These are phyloP conservation scores for Fusarium nygamai DNA, from an alignment of 2,329 filamentous ascomycete species.

Conservation along the genomic window DNA sequence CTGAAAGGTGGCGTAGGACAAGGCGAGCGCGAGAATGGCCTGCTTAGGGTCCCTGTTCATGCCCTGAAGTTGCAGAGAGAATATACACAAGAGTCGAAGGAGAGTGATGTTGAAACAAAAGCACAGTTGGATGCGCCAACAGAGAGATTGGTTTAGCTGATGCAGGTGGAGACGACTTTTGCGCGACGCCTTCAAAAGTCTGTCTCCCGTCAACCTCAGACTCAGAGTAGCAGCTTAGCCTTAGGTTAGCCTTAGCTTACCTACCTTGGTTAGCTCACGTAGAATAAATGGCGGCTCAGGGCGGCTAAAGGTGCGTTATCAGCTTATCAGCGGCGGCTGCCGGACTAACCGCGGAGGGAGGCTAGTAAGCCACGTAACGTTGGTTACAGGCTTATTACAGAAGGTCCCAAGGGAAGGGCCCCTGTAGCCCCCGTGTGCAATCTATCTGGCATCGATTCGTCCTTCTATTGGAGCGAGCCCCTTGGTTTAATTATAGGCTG, in stretches of 20 bases:
- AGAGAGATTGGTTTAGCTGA: constrained; percentile 28
- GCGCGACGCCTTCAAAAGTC: constrained; percentile 21
- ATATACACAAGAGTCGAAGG: neutral
- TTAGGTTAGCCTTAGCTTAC: neutral
- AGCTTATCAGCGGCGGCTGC: constrained; percentile 25
- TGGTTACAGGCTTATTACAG: constrained; percentile 20
- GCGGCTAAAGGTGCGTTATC: constrained; percentile 24
- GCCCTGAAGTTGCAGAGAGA: constrained; percentile 19
- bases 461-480: constrained; percentile 29
- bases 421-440: constrained; percentile 27
- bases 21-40: constrained; percentile 47
- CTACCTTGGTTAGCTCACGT: neutral
- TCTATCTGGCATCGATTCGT: constrained; percentile 29
- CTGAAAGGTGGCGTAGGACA: constrained; percentile 51
- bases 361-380: constrained; percentile 29
- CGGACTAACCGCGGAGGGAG: constrained; percentile 23
- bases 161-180: constrained; percentile 27
- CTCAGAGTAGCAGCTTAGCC: neutral
- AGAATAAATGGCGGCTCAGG: neutral
- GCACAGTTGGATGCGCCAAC: constrained; percentile 23
- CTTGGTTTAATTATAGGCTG: constrained; percentile 36
- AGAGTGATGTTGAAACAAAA: constrained; percentile 4
- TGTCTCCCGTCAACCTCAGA: neutral
- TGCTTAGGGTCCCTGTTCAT: constrained; percentile 54
- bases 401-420: constrained; percentile 4